phyloP scores from a whole-genome alignment of 169 alveolate genomes.

The Eimeria zaria region DNA sequence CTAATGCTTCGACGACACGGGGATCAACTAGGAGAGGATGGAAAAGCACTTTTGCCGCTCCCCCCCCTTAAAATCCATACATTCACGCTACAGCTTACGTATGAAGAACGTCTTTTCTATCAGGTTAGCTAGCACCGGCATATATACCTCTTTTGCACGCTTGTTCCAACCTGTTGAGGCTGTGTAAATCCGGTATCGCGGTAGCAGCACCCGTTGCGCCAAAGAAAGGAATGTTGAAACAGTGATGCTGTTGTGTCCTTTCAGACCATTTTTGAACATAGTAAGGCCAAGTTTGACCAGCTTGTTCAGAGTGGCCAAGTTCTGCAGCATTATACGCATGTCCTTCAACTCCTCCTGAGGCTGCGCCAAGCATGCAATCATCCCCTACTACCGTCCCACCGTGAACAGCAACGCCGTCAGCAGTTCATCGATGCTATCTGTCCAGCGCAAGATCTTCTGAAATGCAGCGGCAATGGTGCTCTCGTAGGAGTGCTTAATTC shows the following conservation, averaged over 20 bases:
- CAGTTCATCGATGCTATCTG: constrained; percentile 66
- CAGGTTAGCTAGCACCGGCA: constrained; percentile 23
- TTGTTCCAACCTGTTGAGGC: not conserved
- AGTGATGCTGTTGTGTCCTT: not conserved
- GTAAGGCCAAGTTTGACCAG: constrained; percentile 90
- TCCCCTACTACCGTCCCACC: constrained; percentile 87
- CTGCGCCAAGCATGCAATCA: constrained; percentile 93
- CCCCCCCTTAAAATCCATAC: constrained; percentile 93
- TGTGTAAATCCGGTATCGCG: not conserved
- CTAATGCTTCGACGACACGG: constrained; percentile 95
- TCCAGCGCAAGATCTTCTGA: constrained; percentile 36
- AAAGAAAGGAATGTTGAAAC: not conserved
- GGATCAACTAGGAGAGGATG: constrained; percentile 90
- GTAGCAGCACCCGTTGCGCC: not conserved
- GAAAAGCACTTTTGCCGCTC: constrained; percentile 89
- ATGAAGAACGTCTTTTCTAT: constrained; percentile 89
- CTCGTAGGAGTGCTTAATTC: not conserved
- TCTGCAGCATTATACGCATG: constrained; percentile 90
- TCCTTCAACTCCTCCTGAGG: constrained; percentile 91
- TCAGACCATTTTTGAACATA: constrained; percentile 84
- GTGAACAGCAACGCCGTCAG: constrained; percentile 83
- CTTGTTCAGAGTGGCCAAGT: constrained; percentile 89
- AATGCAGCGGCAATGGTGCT: not conserved
- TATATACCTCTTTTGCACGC: too few species aligned
- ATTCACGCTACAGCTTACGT: constrained; percentile 89